phyloP scores from a whole-genome alignment of 2,329 filamentous ascomycete genomes.

The Coniella vitis region DNA sequence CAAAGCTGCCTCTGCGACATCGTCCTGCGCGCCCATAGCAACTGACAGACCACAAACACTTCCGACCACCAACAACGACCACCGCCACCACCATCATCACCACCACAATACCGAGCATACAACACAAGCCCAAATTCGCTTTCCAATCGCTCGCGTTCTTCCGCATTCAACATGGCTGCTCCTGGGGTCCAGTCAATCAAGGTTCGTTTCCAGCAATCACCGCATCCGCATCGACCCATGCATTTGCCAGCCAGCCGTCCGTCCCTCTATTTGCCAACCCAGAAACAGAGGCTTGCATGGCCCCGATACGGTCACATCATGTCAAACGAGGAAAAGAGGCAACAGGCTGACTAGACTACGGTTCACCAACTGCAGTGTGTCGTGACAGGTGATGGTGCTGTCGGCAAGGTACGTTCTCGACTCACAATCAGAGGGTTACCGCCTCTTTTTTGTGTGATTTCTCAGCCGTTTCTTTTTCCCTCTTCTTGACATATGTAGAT shows the following conservation, averaged over 20 bases:
- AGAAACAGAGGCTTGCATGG: neutral
- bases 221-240: constrained; percentile 8
- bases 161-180: constrained; percentile 61
- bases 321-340: neutral
- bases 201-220: constrained; percentile 44
- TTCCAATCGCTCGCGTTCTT: constrained; percentile 3
- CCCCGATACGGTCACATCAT: neutral
- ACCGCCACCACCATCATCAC: too few species aligned
- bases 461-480: neutral
- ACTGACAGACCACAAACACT: too few species aligned
- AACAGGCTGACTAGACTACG: constrained; percentile 28
- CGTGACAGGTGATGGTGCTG: constrained; percentile 97
- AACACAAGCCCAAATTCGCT: too few species aligned
- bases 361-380: constrained; percentile 62
- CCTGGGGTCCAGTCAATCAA: constrained; percentile 86
- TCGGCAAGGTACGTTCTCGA: constrained; percentile 74
- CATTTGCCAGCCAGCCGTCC: neutral
- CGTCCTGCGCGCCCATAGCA: too few species aligned
- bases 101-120: too few species aligned
- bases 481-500: neutral
- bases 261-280: neutral
- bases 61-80: too few species aligned
- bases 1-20: too few species aligned
- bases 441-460: neutral
- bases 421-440: neutral